phyloP scores from a whole-genome alignment of 208 protist species.

The Leishmania aethiopica region DNA sequence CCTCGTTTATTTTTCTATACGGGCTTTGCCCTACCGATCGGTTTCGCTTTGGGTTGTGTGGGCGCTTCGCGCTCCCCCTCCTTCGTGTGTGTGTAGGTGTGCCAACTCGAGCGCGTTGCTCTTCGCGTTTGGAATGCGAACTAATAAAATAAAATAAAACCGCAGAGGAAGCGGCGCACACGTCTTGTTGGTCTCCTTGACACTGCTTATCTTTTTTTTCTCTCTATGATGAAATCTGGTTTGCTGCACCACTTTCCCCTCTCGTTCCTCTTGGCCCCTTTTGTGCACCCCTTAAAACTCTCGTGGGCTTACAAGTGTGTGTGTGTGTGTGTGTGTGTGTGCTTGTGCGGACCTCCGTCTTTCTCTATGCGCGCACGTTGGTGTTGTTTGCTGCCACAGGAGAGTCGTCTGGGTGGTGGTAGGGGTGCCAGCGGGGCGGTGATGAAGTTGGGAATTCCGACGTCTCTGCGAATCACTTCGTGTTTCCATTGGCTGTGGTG shows the following conservation, averaged over 20 bases:
- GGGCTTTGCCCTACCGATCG: background rate
- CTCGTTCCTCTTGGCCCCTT: no score
- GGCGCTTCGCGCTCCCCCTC: no score
- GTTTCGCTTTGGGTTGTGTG: background rate
- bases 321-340: background rate
- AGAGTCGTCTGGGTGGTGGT: background rate
- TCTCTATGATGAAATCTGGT: background rate
- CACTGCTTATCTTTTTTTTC: no score
- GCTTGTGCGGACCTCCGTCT: background rate
- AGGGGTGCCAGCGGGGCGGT: background rate
- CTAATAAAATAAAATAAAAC: no score
- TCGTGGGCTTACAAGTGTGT: no score
- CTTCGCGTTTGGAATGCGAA: no score
- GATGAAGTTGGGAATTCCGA: background rate
- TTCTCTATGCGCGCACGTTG: background rate
- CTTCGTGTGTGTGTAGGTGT: no score
- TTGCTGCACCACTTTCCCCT: background rate
- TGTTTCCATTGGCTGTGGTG: background rate
- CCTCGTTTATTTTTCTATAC: background rate
- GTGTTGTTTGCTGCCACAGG: background rate
- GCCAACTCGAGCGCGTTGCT: no score
- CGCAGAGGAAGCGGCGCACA: no score
- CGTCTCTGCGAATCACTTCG: background rate
- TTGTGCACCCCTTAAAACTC: no score
- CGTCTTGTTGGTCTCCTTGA: no score